A percentile compares a stretch with the other conserved stretches of the same genome.
These are phyloP conservation scores for Rhynchospora breviuscula DNA, from an alignment of 176 grass and related monocot species.

Conservation along the genomic window DNA sequence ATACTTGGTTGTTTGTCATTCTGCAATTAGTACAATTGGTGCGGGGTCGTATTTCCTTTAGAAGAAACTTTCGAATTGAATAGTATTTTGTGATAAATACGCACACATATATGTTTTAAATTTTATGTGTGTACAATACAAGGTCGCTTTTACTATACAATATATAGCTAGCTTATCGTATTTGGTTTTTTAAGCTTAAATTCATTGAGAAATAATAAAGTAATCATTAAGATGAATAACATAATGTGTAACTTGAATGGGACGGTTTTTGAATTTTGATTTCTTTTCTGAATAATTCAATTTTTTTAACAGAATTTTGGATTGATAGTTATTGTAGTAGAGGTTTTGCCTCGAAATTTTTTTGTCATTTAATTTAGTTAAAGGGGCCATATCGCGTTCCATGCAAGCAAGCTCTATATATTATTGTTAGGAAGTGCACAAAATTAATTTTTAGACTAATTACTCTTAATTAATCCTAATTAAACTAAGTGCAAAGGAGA, in stretches of 20 bases:
- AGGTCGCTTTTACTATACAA: background rate
- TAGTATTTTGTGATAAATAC: background rate
- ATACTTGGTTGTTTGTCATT: background rate
- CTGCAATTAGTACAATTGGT: too few relatives aligned
- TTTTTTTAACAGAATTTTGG: background rate
- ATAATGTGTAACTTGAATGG: background rate
- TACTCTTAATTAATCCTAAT: too few relatives aligned
- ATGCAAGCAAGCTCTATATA: too few relatives aligned
- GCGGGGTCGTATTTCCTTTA: too few relatives aligned
- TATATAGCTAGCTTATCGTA: background rate
- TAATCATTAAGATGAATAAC: background rate
- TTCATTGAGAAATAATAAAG: too few relatives aligned
- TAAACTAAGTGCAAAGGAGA: too few relatives aligned
- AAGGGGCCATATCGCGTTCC: too few relatives aligned
- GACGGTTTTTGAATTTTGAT: too few relatives aligned
- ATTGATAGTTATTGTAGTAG: background rate
- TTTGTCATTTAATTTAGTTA: background rate
- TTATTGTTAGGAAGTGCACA: too few relatives aligned
- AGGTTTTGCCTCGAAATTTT: background rate
- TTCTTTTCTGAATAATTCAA: background rate
- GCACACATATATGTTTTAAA: background rate
- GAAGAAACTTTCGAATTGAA: too few relatives aligned
- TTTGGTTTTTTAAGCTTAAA: too few relatives aligned
- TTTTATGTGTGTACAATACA: background rate
- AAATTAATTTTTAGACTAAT: too few relatives aligned